Percentiles rank a stretch among this genome's conserved stretches.
These are phyloP conservation scores for Flaveria robusta DNA, from an alignment of 129 eudicot species.

Conservation along the genomic window DNA sequence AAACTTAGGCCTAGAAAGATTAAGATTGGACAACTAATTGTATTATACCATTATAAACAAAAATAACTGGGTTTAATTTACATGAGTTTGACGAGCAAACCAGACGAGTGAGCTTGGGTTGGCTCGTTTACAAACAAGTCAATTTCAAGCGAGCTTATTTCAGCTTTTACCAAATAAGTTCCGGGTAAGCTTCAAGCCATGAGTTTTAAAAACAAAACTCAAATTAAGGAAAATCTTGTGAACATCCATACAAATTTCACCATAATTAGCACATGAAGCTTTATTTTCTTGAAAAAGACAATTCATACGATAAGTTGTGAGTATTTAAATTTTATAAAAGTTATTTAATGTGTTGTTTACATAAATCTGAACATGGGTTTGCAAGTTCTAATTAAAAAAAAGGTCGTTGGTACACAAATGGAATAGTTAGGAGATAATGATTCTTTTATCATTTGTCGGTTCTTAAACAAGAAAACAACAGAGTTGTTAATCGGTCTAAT, in stretches of 20 bases:
- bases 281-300: constrained; percentile 18
- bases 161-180: too few relatives aligned
- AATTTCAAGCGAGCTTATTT: too few relatives aligned
- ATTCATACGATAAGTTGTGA: neutral
- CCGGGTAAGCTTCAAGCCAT: too few relatives aligned
- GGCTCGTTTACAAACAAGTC: too few relatives aligned
- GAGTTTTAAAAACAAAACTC: too few relatives aligned
- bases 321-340: neutral
- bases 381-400: neutral
- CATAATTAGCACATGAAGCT: constrained; percentile 24
- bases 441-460: constrained; percentile 35
- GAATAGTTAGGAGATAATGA: constrained; percentile 7
- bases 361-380: constrained; percentile 19
- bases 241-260: constrained; percentile 2
- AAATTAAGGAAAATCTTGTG: neutral
- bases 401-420: constrained; percentile 13
- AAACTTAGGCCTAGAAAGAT: too few relatives aligned
- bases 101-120: too few relatives aligned
- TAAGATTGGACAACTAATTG: too few relatives aligned
- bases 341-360: constrained; percentile 9
- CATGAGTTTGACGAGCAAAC: too few relatives aligned
- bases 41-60: too few relatives aligned
- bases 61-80: too few relatives aligned
- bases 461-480: constrained; percentile 15
- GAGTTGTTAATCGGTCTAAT: neutral